These are phyloP conservation scores for Perilla frutescens DNA, from an alignment of 257 asterid genomes.

Conservation along the genomic window DNA sequence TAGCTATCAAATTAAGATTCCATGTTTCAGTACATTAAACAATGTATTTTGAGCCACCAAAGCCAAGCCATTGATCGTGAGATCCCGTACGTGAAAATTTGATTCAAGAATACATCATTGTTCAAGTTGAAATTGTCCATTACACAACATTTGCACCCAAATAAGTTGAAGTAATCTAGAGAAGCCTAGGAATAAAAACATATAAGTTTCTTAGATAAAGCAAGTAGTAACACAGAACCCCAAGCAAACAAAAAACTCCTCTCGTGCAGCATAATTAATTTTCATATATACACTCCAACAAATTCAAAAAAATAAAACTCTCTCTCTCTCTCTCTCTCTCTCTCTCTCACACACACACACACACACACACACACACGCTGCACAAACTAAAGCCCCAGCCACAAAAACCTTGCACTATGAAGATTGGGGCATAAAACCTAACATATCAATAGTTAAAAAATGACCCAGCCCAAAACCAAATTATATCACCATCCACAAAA, in stretches of 20 bases:
- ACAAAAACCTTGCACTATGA: constrained; percentile 4
- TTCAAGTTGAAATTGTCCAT: constrained; percentile 12
- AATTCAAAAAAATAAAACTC: neutral
- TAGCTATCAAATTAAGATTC: neutral
- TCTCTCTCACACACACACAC: constrained; percentile 11
- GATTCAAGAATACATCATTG: constrained; percentile 17
- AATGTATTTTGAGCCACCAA: constrained; percentile 8
- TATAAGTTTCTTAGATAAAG: neutral
- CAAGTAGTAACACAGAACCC: constrained; percentile 2
- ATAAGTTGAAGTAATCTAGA: constrained; percentile 3
- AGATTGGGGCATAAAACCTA: constrained; percentile 3
- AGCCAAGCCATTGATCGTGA: constrained; percentile 17
- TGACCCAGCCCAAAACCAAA: constrained; percentile 19
- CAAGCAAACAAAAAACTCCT: neutral
- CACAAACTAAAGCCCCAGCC: constrained; percentile 27
- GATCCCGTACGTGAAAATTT: neutral
- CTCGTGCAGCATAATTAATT: neutral
- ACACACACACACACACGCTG: constrained; percentile 11
- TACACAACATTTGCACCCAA: constrained; percentile 6
- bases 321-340: too few relatives aligned
- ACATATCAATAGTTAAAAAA: neutral
- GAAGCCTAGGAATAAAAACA: neutral
- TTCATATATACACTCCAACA: neutral
- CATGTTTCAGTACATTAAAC: neutral
- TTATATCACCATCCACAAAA: constrained; percentile 24